Percentiles rank a stretch among this genome's conserved stretches.
These are phyloP conservation scores for Pichia sp. DNA, from an alignment of 1,139 yeast species.

Conservation along the genomic window DNA sequence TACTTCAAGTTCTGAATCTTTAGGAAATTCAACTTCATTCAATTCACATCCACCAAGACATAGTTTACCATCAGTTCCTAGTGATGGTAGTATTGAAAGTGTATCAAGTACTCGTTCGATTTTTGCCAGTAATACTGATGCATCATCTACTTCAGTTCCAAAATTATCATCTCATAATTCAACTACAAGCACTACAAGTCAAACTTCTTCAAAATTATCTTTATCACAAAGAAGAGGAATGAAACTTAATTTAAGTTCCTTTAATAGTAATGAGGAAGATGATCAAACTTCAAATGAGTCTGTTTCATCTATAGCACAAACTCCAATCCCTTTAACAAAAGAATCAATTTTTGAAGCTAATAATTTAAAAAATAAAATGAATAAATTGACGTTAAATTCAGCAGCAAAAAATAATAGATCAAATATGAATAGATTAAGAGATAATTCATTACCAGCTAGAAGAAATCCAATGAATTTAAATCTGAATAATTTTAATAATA, in stretches of 20 bases:
- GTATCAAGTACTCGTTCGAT: too few relatives aligned
- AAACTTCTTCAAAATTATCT: constrained; percentile 33
- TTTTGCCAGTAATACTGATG: too few relatives aligned
- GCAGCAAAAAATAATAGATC: constrained; percentile 4
- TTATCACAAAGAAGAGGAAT: constrained; percentile 56
- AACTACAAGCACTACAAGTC: not conserved
- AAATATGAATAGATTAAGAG: constrained; percentile 20
- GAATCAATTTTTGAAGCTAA: not conserved
- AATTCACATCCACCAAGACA: not conserved
- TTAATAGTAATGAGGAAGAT: constrained; percentile 17
- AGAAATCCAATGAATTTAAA: constrained; percentile 12
- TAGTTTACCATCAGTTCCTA: not conserved
- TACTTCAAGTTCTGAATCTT: constrained; percentile 7
- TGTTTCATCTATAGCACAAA: too few relatives aligned
- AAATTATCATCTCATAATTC: not conserved
- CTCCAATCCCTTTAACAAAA: too few relatives aligned
- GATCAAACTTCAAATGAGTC: not conserved
- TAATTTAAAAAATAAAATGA: constrained; percentile 7
- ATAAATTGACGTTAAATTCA: constrained; percentile 4
- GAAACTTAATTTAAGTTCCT: constrained; percentile 39
- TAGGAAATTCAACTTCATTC: too few relatives aligned
- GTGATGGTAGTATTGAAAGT: too few relatives aligned
- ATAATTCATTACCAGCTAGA: constrained; percentile 20
- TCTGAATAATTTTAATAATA: constrained; percentile 5
- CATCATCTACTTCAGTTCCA: too few relatives aligned